Conservation (phyloP, 495 filamentous ascomycete species). For the Aspergillus bertholletiae region DNA sequence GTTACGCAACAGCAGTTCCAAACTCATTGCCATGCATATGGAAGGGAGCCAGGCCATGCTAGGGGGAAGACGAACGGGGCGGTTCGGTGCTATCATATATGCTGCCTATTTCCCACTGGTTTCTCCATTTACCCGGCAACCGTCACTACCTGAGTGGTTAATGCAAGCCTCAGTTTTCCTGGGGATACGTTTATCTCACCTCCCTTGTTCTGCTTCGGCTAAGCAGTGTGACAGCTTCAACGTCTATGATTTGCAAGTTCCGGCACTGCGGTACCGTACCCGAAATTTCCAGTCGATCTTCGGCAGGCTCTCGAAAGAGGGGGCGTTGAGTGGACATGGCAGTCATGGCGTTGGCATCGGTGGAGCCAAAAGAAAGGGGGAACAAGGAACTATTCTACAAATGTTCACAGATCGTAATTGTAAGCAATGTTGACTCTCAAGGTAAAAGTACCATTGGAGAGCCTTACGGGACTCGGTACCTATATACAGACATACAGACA, state of each 20-base stretch:
- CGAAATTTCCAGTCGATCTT: background rate
- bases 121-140: background rate
- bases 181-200: background rate
- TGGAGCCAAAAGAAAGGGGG: constrained; percentile 2
- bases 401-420: too few species aligned
- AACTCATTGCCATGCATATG: constrained; percentile 16
- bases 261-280: constrained; percentile 3
- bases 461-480: background rate
- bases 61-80: constrained; percentile 10
- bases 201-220: background rate
- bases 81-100: constrained; percentile 19
- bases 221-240: too few species aligned
- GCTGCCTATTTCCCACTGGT: background rate
- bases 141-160: constrained; percentile 6
- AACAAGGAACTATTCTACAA: background rate
- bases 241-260: constrained; percentile 1
- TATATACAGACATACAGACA: too few species aligned
- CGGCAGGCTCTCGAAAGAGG: background rate
- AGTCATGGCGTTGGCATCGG: background rate
- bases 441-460: background rate
- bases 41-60: constrained; percentile 10
- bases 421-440: background rate
- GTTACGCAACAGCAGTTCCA: constrained; percentile 22
- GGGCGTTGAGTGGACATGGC: too few species aligned
- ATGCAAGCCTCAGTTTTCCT: constrained; percentile 11